These are phyloP conservation scores for Boletus rubropictus DNA, from an alignment of 768 basidiomycete genomes.

Conservation along the genomic window DNA sequence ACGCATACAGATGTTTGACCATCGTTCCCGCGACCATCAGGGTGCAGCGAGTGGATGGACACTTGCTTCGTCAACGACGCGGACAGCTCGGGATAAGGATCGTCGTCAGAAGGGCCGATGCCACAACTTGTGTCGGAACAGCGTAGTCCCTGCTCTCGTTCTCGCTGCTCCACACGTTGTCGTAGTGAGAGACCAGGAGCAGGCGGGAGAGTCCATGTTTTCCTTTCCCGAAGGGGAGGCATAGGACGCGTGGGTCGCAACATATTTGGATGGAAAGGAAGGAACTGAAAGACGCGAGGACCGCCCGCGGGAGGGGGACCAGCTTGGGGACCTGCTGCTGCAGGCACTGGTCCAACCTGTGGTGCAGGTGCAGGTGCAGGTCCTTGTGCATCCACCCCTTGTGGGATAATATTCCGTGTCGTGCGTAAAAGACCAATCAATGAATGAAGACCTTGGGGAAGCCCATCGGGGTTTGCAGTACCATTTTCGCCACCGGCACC, in stretches of 20 bases:
- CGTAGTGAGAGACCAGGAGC: slow-evolving; percentile 68
- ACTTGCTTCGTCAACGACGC: slow-evolving; percentile 19
- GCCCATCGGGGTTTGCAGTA: slow-evolving; percentile 13
- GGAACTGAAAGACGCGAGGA: slow-evolving; percentile 13
- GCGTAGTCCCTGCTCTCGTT: slow-evolving; percentile 65
- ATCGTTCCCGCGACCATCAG: slow-evolving; percentile 12
- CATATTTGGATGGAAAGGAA: slow-evolving; percentile 18
- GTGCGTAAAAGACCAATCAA: slow-evolving; percentile 24
- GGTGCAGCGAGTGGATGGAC: slow-evolving; percentile 19
- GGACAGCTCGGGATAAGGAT: slow-evolving; percentile 40
- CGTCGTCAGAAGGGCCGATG: slow-evolving; percentile 69
- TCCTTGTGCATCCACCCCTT: slow-evolving; percentile 15
- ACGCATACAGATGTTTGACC: slow-evolving; percentile 38
- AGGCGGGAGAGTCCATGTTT: slow-evolving; percentile 53
- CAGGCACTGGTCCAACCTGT: slow-evolving; percentile 1
- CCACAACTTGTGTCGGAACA: slow-evolving; percentile 73
- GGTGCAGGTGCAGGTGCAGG: background rate
- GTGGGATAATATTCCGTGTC: slow-evolving; percentile 23
- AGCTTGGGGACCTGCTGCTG: slow-evolving; percentile 13
- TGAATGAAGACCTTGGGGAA: slow-evolving; percentile 22
- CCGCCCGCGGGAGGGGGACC: background rate
- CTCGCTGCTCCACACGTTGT: slow-evolving; percentile 65
- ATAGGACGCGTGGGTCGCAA: slow-evolving; percentile 21
- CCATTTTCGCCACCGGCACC: slow-evolving; percentile 18
- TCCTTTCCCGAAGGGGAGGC: slow-evolving; percentile 34